Percentiles rank a stretch among this genome's conserved stretches.
Evolutionary conservation across 163 green algal species (phyloP).

Genomic region (Prototheca cutis): DNA sequence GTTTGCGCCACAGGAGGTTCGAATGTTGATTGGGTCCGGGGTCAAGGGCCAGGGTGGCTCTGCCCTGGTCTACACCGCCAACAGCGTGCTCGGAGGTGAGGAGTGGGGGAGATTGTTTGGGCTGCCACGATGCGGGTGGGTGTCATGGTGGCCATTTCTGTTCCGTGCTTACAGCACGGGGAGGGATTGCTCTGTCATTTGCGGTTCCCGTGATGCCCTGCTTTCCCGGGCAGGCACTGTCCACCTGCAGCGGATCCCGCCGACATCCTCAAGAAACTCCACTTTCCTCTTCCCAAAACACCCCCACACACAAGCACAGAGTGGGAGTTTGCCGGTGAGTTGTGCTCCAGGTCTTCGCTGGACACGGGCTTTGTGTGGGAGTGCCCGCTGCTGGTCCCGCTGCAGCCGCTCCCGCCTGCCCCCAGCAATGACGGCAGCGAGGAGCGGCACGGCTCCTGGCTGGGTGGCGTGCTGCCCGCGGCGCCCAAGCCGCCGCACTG

Average conservation of each 20-base stretch:
- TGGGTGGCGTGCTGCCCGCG: neutral
- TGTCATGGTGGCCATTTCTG: too few species aligned
- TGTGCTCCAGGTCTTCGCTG: constrained; percentile 37
- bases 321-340: constrained; percentile 51
- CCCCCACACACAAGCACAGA: constrained; percentile 14
- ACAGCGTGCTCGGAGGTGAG: constrained; percentile 30
- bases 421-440: too few species aligned
- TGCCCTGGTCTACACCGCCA: constrained; percentile 63
- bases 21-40: constrained; percentile 63
- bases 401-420: constrained; percentile 31
- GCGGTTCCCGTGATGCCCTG: too few species aligned
- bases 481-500: neutral
- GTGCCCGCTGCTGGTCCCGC: constrained; percentile 56
- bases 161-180: too few species aligned
- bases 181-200: too few species aligned
- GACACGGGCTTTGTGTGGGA: constrained; percentile 65
- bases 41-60: constrained; percentile 64
- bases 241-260: too few species aligned
- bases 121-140: neutral
- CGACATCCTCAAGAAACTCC: too few species aligned
- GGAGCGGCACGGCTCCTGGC: too few species aligned
- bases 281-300: too few species aligned
- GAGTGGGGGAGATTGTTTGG: neutral
- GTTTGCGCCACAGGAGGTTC: constrained; percentile 4
- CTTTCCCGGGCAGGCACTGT: too few species aligned